Evolutionary conservation across 2,329 filamentous ascomycete genomes (phyloP), one percentile per base, ranked within the genome.

Genomic region (Cladosporium sp.): DNA sequence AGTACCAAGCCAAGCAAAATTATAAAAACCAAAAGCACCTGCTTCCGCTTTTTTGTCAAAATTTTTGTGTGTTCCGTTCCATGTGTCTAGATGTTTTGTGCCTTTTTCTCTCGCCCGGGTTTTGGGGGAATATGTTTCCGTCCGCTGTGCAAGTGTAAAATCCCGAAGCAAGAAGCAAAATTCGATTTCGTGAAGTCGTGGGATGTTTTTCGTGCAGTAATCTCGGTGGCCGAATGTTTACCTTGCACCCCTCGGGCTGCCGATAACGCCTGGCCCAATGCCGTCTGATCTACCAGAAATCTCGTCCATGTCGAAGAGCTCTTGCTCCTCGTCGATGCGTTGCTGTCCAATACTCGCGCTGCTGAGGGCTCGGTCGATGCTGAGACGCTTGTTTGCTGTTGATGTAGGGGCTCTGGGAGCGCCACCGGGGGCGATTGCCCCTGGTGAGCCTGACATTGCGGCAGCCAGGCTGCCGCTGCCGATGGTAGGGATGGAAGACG

Each of bases 251-350:
- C 52, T 35, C 13, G 52, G 52, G 40, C 52, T 57, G 10, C 54
- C 47, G n/a, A 57, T 57, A n/a, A 49, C 17, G 6, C 44, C 54
- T 12, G 35, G 44, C 3, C 44, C 47, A 15, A 45, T 22, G 28
- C 34, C 37, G 35, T 50, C 47, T 20, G 54, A 49, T 22, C 20
- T 39, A 20, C 59, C 61, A n/a, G 42, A 39, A n/a, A 66, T 61
- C n/a, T 67, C 67, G 20, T 70, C 68, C 67, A 70, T 70, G 39
- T 66, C 66, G 57, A 70, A 70, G 20, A 70, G 61, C 15, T 63
- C 65, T 39, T 67, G 64, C 59, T 70, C 68, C 45, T 69, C 68
- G 32, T 69, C 67, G 20, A 67, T 70, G 24, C 64, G 63, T 28
- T 62, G 62, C 15, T 62, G 61, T 6, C 62, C 62, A 8, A 70